Conservation (phyloP, 352 stramenopile genomes). For the Globisporangium ultimum region DNA sequence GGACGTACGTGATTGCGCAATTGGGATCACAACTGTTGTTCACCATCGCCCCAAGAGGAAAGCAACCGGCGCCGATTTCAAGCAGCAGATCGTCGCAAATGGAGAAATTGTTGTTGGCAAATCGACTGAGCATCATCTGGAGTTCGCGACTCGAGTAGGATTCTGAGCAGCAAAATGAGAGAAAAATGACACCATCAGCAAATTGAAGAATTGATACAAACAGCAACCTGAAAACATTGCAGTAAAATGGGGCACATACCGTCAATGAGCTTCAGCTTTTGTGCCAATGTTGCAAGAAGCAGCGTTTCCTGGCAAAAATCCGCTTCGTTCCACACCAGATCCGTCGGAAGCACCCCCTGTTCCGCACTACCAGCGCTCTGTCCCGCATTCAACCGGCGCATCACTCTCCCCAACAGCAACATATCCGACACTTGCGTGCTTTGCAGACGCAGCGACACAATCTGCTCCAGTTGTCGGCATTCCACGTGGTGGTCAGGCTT, state of each 20-base stretch:
- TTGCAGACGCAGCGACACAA: constrained; percentile 31
- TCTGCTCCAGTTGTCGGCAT: constrained; percentile 42
- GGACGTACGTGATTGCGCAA: constrained; percentile 56
- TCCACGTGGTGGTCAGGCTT: constrained; percentile 55
- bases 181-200: no score
- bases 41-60: constrained; percentile 63
- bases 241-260: no score
- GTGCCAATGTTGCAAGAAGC: constrained; percentile 39
- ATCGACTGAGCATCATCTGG: constrained; percentile 65
- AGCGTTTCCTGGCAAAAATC: constrained; percentile 49
- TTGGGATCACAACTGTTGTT: constrained; percentile 79
- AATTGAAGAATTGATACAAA: no score
- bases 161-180: constrained; percentile 4
- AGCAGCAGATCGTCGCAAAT: constrained; percentile 65
- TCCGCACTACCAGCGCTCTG: background rate
- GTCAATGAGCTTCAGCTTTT: constrained; percentile 52
- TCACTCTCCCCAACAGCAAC: constrained; percentile 50
- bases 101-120: constrained; percentile 78
- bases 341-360: constrained; percentile 11
- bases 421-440: constrained; percentile 44
- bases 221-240: no score
- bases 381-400: constrained; percentile 19
- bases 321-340: constrained; percentile 57
- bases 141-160: constrained; percentile 29
- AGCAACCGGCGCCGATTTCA: constrained; percentile 57